phyloP scores from a whole-genome alignment of 2,329 filamentous ascomycete genomes.

The Fusarium subtropicale region DNA sequence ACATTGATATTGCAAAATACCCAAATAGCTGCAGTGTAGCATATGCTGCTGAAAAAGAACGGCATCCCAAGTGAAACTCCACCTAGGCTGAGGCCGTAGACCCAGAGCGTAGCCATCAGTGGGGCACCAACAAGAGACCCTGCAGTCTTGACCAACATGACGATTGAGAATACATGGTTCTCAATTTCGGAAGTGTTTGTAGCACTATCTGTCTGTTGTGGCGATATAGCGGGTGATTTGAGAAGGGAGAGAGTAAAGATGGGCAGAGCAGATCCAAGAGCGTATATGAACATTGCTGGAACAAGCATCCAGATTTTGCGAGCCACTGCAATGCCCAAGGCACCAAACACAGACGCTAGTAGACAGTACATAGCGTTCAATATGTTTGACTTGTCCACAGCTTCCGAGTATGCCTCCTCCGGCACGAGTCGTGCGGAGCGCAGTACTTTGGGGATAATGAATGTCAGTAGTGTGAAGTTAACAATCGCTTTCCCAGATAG shows the following conservation, averaged over 20 bases:
- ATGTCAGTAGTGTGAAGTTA: constrained; percentile 59
- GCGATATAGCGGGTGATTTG: constrained; percentile 56
- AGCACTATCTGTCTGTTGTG: constrained; percentile 1
- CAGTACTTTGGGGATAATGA: constrained; percentile 56
- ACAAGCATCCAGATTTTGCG: constrained; percentile 55
- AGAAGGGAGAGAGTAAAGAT: constrained; percentile 63
- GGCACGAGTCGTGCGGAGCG: constrained; percentile 8
- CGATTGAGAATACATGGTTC: constrained; percentile 61
- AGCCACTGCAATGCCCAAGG: constrained; percentile 57
- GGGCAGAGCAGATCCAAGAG: constrained; percentile 61
- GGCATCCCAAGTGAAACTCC: constrained; percentile 45
- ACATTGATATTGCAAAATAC: constrained; percentile 31
- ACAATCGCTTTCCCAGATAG: constrained; percentile 61
- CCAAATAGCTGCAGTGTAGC: constrained; percentile 38
- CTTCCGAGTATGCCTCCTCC: background rate
- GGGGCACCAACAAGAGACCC: constrained; percentile 61
- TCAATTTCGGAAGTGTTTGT: constrained; percentile 46
- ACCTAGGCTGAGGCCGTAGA: constrained; percentile 56
- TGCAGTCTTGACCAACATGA: constrained; percentile 62
- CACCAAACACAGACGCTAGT: constrained; percentile 51
- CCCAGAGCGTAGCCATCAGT: constrained; percentile 61
- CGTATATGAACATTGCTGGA: constrained; percentile 59
- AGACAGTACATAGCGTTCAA: constrained; percentile 38
- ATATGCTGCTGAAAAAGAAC: constrained; percentile 42
- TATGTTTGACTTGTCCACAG: constrained; percentile 37